Base-by-base conservation (phyloP, 2,329 filamentous ascomycete genomes). In the Bipolaris bicolor region DNA sequence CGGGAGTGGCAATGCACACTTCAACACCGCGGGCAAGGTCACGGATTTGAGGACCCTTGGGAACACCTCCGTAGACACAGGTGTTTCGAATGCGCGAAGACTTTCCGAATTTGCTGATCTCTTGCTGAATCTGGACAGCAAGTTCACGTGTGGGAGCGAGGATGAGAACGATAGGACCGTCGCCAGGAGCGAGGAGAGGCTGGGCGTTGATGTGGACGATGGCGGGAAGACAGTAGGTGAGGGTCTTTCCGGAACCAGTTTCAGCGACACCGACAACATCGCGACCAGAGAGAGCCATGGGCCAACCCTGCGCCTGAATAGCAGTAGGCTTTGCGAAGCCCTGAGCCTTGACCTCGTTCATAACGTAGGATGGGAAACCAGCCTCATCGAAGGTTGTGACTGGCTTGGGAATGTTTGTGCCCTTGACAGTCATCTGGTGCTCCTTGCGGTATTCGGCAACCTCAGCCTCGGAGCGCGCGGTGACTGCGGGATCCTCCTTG, bases 171-270 rank as follows among this genome's bases (percentile, higher is more conserved):
- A 99, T 99, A 37, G 95, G 95, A 49, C 95, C 95, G 74, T 98
- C 95, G 59, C 95, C 95, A 37, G 92, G 94, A 24, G 93, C 91
- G 62, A 99, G 88, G 43, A 99, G 90, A 68, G 95, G 95, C 80
- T 99, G 95, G 46, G 95, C 95, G 81, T 99, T 98, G 85, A 99
- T 99, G 85, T 99, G 95, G 61, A 99, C 95, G 68, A 99, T 99
- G 55, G 95, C 91, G 57, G 95, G 95, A 68, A 99, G 87, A 81
- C 94, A 98, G 83, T 99, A 99, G 51, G 93, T 97, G 66, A 99
- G 85, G 4, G 95, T 99, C 89, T 99, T 99, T 84, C 95, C 95
- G 65, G 95, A 99, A 78, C 95, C 95, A 58, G 95, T 99, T 84
- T 99, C 95, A 72, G 95, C 95, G 82, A 99, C 97, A 88, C 95